Evolutionary conservation across 2,329 filamentous ascomycete species (phyloP), one percentile per base, ranked within the genome.

Genomic region (Aaosphaeria arxii): DNA sequence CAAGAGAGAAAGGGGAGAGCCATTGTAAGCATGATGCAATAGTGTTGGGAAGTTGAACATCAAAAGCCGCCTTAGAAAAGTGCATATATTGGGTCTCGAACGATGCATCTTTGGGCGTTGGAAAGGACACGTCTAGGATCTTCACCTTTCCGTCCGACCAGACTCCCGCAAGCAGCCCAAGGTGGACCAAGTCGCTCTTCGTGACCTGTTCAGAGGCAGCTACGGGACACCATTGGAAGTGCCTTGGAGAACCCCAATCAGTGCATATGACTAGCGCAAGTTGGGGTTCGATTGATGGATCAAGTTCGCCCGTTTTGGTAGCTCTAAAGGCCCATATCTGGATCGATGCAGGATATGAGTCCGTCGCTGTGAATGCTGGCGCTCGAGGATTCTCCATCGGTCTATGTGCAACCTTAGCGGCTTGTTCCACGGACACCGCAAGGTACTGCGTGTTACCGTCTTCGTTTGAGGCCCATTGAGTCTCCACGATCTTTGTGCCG

Each of bases 311-410:
- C 1, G 63, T 58, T 39, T 62, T 46, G 11, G 61, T 65, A 4
- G 73, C 71, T 35, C 70, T 66, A 54, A 85, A 80, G 5, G 75
- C 70, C 82, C 82, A 85, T 5, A 86, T 76, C 52, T 85, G 81
- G 31, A 85, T 73, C 3, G 74, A 75, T 11, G 75, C 73, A 11
- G 76, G 73, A 51, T 74, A 77, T 11, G 74, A 67, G 5, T 69
- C 62, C 4, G 77, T 76, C 7, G 79, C 71, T 11, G 71, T 71
- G 58, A 83, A 83, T 4, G 80, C 74, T 13, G 78, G 74, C 6
- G 75, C 69, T 46, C 58, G 56, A 13, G 58, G 46, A 49, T 66
- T 50, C 59, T 68, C 55, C 53, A 69, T 40, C 53, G 62, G 45
- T 52, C 64, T 55, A 53, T 61, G 51, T 38, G 67, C 52, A 32